phyloP scores from a whole-genome alignment of 2,329 filamentous ascomycete genomes.

The Claviceps sp. region DNA sequence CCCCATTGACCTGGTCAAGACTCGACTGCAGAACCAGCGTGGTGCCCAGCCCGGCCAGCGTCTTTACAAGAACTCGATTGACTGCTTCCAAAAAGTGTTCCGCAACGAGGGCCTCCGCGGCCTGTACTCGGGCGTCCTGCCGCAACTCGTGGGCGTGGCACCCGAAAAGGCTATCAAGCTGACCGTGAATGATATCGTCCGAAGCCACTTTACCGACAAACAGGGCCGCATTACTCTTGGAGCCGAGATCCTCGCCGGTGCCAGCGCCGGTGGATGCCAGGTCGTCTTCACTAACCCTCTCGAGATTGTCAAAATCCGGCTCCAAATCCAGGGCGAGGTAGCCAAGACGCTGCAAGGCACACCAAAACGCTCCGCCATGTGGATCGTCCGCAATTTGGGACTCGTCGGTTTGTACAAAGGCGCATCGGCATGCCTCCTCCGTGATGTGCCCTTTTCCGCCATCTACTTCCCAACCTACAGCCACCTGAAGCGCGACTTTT shows the following conservation, averaged over 20 bases:
- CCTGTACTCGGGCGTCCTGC: constrained; percentile 86
- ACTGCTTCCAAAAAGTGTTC: constrained; percentile 88
- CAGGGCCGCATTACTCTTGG: constrained; percentile 58
- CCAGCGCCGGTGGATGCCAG: constrained; percentile 82
- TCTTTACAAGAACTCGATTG: constrained; percentile 92
- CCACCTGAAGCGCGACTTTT: constrained; percentile 86
- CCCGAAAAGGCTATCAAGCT: constrained; percentile 99
- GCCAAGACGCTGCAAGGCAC: constrained; percentile 73
- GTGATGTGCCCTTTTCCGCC: constrained; percentile 93
- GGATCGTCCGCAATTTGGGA: constrained; percentile 93
- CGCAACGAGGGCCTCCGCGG: constrained; percentile 83
- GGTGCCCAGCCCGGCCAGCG: constrained; percentile 68
- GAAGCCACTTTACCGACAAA: constrained; percentile 61
- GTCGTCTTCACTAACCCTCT: constrained; percentile 97
- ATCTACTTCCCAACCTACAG: constrained; percentile 98
- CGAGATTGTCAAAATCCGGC: constrained; percentile 97
- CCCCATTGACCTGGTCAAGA: constrained; percentile 97
- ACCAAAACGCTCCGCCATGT: constrained; percentile 85
- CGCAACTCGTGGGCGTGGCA: constrained; percentile 93
- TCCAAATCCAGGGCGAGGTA: constrained; percentile 94
- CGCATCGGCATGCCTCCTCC: constrained; percentile 82
- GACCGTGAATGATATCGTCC: constrained; percentile 90
- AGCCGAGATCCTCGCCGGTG: constrained; percentile 77
- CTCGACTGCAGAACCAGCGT: constrained; percentile 94
- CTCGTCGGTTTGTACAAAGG: constrained; percentile 94